A percentile compares a stretch with the other conserved stretches of the same genome.
These are phyloP conservation scores for Pythium apleroticum DNA, from an alignment of 352 stramenopile genomes.

Conservation along the genomic window DNA sequence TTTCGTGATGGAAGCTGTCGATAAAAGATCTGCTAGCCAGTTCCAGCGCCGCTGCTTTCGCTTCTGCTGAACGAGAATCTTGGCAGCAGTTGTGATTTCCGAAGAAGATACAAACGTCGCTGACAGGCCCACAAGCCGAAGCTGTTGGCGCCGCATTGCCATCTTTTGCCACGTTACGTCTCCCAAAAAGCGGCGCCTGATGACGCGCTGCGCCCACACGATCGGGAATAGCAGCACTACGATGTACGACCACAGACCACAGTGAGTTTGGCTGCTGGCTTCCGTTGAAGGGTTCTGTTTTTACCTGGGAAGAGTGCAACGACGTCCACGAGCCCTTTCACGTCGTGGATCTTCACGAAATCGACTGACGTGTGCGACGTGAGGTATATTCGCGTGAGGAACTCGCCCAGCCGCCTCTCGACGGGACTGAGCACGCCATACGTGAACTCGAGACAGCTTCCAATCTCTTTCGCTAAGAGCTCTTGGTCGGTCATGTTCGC, in stretches of 20 bases:
- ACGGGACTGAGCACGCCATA: conserved; percentile 32
- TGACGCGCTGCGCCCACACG: conserved; percentile 54
- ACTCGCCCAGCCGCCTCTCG: conserved; percentile 14
- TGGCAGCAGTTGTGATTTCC: conserved; percentile 40
- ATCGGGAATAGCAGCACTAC: conserved; percentile 65
- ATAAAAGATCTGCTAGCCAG: background rate
- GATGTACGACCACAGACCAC: background rate
- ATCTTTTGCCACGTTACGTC: conserved; percentile 48
- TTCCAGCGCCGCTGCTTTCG: background rate
- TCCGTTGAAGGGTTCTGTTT: background rate
- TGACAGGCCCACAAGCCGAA: conserved; percentile 29
- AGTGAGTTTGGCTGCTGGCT: background rate
- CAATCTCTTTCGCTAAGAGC: conserved; percentile 27
- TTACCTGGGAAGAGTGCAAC: conserved; percentile 57
- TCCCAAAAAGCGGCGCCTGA: conserved; percentile 47
- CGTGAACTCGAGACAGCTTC: conserved; percentile 46
- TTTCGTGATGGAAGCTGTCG: background rate
- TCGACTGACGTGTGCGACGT: background rate
- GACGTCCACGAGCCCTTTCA: conserved; percentile 39
- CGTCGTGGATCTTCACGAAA: conserved; percentile 33
- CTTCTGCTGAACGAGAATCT: conserved; percentile 27
- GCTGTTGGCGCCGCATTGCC: conserved; percentile 33
- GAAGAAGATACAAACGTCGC: conserved; percentile 34
- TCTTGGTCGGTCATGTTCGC: background rate
- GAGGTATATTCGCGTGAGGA: conserved; percentile 14